Evolutionary conservation across 495 filamentous ascomycete genomes (phyloP).

Genomic region (Podospora fimiseda): DNA sequence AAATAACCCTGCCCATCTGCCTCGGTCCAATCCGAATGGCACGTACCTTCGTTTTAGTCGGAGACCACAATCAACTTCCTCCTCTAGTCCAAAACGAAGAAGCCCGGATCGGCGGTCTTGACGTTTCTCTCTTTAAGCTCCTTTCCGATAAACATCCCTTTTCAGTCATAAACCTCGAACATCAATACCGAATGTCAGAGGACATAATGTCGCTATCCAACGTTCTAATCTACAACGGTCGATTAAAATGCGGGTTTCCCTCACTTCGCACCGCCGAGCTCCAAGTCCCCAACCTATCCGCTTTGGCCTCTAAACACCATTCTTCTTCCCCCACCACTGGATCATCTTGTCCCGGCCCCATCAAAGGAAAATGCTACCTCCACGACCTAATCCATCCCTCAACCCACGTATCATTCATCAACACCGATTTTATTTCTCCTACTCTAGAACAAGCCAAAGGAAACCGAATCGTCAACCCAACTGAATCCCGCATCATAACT

Average conservation of each 20-base stretch:
- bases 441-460: constrained; percentile 67
- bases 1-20: constrained; percentile 92
- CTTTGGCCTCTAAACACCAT: constrained; percentile 37
- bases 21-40: constrained; percentile 91
- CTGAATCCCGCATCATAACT: constrained; percentile 65
- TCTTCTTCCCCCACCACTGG: constrained; percentile 18
- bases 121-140: constrained; percentile 87
- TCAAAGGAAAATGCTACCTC: constrained; percentile 67
- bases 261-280: constrained; percentile 64
- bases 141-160: constrained; percentile 81
- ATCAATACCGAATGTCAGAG: constrained; percentile 97
- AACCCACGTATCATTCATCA: constrained; percentile 73
- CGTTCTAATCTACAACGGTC: constrained; percentile 82
- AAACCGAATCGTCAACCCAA: constrained; percentile 77
- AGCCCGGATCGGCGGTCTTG: constrained; percentile 77
- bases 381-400: constrained; percentile 62
- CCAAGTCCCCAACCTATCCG: constrained; percentile 42
- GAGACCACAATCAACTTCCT: constrained; percentile 92
- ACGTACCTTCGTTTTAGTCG: constrained; percentile 87
- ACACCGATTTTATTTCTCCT: constrained; percentile 68
- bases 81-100: constrained; percentile 90
- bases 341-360: constrained; percentile 48
- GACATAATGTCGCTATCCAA: constrained; percentile 94
- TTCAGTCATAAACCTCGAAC: constrained; percentile 83
- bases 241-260: constrained; percentile 79